These are phyloP conservation scores for Macrophomina pseudophaseolina DNA, from an alignment of 2,329 filamentous ascomycete genomes.

Conservation along the genomic window DNA sequence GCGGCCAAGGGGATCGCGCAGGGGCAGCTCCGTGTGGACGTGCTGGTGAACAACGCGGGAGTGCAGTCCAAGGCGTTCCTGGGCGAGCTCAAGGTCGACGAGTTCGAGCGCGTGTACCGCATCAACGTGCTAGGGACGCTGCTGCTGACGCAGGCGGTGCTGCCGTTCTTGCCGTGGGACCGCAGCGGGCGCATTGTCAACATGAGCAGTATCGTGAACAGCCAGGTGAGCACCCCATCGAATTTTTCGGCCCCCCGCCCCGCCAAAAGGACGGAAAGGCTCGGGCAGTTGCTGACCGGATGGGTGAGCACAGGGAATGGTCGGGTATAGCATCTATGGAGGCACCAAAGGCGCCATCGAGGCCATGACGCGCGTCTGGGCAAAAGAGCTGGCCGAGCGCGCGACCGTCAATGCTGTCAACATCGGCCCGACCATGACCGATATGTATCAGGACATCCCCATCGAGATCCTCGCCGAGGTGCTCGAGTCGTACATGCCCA, in stretches of 20 bases:
- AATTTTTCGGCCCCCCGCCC: too few species aligned
- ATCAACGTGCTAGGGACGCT: constrained; percentile 27
- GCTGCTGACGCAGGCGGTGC: constrained; percentile 19
- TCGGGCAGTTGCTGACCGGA: too few species aligned
- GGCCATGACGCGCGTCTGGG: constrained; percentile 26
- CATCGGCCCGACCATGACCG: constrained; percentile 27
- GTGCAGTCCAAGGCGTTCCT: constrained; percentile 7
- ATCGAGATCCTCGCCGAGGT: not conserved
- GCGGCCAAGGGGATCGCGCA: not conserved
- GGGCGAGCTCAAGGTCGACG: not conserved
- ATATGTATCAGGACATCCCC: constrained; percentile 24
- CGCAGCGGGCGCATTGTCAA: constrained; percentile 24
- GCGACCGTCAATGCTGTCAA: constrained; percentile 28
- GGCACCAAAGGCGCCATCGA: constrained; percentile 27
- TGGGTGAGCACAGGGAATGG: constrained; percentile 3
- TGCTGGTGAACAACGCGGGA: constrained; percentile 25
- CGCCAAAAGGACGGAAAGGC: too few species aligned
- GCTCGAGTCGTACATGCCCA: constrained; percentile 17
- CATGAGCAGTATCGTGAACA: constrained; percentile 16
- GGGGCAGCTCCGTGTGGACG: constrained; percentile 9
- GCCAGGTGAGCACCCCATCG: not conserved
- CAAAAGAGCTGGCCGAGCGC: constrained; percentile 23
- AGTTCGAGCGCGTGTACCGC: constrained; percentile 18
- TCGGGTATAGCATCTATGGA: constrained; percentile 17
- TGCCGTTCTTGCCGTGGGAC: constrained; percentile 20